These are phyloP conservation scores for Verticillium albo-atrum DNA, from an alignment of 2,329 filamentous ascomycete genomes.

Conservation along the genomic window DNA sequence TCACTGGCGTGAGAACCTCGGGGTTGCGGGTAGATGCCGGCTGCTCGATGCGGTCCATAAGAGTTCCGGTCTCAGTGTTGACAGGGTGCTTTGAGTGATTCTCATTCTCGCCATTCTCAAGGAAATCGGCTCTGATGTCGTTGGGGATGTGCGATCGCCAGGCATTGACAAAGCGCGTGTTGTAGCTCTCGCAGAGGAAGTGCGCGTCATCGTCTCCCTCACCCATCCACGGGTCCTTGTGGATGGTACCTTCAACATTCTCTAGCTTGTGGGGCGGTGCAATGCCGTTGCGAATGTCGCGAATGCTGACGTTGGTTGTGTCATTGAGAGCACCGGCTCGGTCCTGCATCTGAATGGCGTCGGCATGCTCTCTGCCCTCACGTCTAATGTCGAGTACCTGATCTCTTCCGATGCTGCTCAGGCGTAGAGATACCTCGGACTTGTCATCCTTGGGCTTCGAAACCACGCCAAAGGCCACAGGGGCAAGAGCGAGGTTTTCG, in stretches of 20 bases:
- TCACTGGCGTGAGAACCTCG: not conserved
- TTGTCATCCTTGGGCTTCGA: not conserved
- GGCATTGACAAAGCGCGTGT: not conserved
- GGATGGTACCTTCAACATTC: not conserved
- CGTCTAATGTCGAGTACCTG: not conserved
- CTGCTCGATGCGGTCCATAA: conserved; percentile 26
- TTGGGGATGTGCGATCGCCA: not conserved
- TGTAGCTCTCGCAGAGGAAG: not conserved
- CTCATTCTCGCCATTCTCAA: conserved; percentile 4
- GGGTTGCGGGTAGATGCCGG: conserved; percentile 13
- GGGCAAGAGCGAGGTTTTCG: not conserved
- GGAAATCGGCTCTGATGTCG: not conserved
- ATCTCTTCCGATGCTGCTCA: not conserved
- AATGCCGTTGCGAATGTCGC: not conserved
- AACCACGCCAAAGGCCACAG: not conserved
- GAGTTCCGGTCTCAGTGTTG: conserved; percentile 27
- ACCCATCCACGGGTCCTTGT: not conserved
- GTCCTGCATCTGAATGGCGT: not conserved
- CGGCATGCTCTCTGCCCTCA: too few relatives aligned
- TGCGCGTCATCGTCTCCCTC: not conserved
- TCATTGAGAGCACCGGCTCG: not conserved
- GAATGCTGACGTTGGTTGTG: not conserved
- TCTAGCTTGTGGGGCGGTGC: not conserved
- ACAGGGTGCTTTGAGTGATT: conserved; percentile 26
- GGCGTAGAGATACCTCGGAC: not conserved